Conservation (phyloP, 164 flowering plant genomes). For the Tetracentron sinense region DNA sequence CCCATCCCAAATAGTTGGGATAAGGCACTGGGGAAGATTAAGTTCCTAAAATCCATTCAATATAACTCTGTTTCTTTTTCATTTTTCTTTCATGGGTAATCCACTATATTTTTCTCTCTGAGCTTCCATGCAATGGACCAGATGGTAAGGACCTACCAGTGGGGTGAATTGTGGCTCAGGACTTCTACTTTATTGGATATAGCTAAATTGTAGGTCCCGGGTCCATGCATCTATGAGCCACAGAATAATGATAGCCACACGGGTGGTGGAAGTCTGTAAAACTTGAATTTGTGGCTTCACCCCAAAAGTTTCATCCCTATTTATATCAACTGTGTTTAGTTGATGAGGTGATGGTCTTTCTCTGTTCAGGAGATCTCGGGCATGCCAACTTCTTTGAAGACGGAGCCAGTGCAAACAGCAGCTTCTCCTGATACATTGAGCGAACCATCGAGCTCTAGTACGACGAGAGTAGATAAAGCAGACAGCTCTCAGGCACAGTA, state of each 20-base stretch:
- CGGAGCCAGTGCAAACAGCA: slow-evolving; percentile 29
- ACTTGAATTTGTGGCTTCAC: too few species aligned
- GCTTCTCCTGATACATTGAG: slow-evolving; percentile 66
- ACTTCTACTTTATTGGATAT: not conserved
- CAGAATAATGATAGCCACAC: too few species aligned
- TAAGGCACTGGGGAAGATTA: too few species aligned
- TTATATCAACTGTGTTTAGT: too few species aligned
- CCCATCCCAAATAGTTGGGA: too few species aligned
- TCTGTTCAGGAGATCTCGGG: slow-evolving; percentile 79
- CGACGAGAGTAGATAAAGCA: slow-evolving; percentile 46
- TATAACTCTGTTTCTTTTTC: too few species aligned
- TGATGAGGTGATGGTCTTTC: not conserved
- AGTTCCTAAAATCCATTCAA: too few species aligned
- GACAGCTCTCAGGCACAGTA: slow-evolving; percentile 45
- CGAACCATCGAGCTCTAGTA: slow-evolving; percentile 82
- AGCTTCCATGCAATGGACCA: not conserved
- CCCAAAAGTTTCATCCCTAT: too few species aligned
- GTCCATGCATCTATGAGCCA: too few species aligned
- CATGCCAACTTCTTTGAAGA: slow-evolving; percentile 63
- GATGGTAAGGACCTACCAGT: not conserved
- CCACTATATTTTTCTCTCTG: not conserved
- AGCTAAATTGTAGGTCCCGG: not conserved
- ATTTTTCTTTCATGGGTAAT: too few species aligned
- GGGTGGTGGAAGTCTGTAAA: too few species aligned
- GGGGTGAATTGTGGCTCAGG: not conserved